Conservation (phyloP, 495 filamentous ascomycete genomes). For the Alectoria sarmentosa region DNA sequence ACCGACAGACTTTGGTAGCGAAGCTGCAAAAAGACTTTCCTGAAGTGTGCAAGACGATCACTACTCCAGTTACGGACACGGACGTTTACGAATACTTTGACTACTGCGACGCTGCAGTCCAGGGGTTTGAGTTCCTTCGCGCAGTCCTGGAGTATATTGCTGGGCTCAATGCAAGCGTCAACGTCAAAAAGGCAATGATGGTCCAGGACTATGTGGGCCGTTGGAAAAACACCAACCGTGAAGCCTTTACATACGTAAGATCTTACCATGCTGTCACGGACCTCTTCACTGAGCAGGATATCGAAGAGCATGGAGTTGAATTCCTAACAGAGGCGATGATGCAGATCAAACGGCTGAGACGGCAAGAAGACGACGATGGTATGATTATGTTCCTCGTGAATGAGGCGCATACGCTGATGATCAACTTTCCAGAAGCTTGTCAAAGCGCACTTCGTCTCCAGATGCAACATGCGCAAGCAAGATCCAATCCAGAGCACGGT, state of each 20-base stretch:
- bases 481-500: slow-evolving; percentile 12
- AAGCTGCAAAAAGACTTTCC: slow-evolving; percentile 29
- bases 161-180: slow-evolving; percentile 5
- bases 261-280: slow-evolving; percentile 15
- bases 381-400: not conserved
- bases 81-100: slow-evolving; percentile 49
- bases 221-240: not conserved
- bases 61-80: slow-evolving; percentile 21
- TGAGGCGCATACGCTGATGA: not conserved
- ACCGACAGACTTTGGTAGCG: slow-evolving; percentile 25
- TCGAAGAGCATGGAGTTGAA: slow-evolving; percentile 18
- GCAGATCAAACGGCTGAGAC: slow-evolving; percentile 2
- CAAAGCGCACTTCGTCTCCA: not conserved
- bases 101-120: slow-evolving; percentile 39
- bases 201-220: not conserved
- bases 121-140: slow-evolving; percentile 40
- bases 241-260: slow-evolving; percentile 11
- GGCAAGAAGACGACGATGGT: slow-evolving; percentile 4
- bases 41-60: slow-evolving; percentile 29
- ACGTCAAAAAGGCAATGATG: slow-evolving; percentile 12
- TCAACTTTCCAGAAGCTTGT: not conserved
- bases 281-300: slow-evolving; percentile 25
- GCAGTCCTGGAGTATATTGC: slow-evolving; percentile 23
- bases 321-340: slow-evolving; percentile 23
- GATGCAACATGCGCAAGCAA: not conserved